phyloP scores from a whole-genome alignment of 179 eudicot genomes.

The Vitellaria paradoxa region DNA sequence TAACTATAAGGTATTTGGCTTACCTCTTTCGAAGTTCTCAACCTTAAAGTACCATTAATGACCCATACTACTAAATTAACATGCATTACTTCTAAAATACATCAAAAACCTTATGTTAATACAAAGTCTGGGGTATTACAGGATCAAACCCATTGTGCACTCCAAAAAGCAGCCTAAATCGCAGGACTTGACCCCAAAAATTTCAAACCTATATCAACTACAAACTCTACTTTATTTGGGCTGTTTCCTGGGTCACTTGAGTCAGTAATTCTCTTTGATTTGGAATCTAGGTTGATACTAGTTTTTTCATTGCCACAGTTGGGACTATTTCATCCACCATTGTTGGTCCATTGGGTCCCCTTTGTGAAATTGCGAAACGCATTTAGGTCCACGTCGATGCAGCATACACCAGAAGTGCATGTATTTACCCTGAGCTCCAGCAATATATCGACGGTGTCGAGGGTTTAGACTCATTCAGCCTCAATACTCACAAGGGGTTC shows the following conservation, averaged over 20 bases:
- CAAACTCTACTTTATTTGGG: constrained; percentile 1
- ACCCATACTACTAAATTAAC: too few relatives aligned
- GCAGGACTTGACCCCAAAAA: constrained; percentile 34
- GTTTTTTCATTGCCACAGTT: constrained; percentile 29
- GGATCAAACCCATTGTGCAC: constrained; percentile 35
- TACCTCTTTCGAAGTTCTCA: too few relatives aligned
- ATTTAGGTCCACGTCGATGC: constrained; percentile 43
- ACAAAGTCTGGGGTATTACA: too few relatives aligned
- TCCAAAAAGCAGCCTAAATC: constrained; percentile 33
- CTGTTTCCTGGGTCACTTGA: constrained; percentile 17
- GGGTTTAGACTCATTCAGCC: constrained; percentile 28
- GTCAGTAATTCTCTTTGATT: constrained; percentile 20
- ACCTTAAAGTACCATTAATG: too few relatives aligned
- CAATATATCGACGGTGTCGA: constrained; percentile 34
- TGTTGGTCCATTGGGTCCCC: constrained; percentile 24
- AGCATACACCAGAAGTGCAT: constrained; percentile 39
- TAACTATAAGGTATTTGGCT: too few relatives aligned
- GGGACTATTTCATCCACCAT: constrained; percentile 33
- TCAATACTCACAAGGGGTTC: too few relatives aligned
- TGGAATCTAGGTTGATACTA: constrained; percentile 29
- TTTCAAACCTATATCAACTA: constrained; percentile 20
- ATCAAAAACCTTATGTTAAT: too few relatives aligned
- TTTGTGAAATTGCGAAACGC: constrained; percentile 22
- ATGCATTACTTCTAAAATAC: too few relatives aligned
- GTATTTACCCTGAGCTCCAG: constrained; percentile 38